A percentile compares a stretch with the other conserved stretches of the same genome.
Evolutionary conservation across 2,329 filamentous ascomycete species (phyloP).

Genomic region (Penicillium hordei): DNA sequence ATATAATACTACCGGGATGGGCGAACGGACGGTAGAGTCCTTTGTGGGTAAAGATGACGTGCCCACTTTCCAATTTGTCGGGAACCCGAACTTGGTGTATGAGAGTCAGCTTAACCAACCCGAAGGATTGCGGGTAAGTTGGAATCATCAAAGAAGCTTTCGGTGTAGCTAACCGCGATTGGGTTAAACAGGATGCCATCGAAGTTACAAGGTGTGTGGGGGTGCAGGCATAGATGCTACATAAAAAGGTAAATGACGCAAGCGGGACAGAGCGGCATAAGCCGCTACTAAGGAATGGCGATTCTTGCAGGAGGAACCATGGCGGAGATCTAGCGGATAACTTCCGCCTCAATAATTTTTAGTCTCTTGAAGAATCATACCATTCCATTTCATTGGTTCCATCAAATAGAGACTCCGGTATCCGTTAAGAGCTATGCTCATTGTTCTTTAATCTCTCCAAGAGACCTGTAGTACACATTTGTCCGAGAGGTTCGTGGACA

Average conservation of each 20-base stretch:
- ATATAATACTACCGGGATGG: slow-evolving; percentile 20
- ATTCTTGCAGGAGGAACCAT: not conserved
- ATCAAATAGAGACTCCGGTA: not conserved
- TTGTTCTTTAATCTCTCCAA: not conserved
- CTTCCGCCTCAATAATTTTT: not conserved
- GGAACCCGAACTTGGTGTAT: slow-evolving; percentile 65
- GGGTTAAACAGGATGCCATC: slow-evolving; percentile 29
- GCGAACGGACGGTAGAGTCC: slow-evolving; percentile 16
- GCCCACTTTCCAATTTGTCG: slow-evolving; percentile 33
- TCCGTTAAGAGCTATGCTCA: not conserved
- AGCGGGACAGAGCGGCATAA: not conserved
- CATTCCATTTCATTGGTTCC: not conserved
- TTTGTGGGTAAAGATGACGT: slow-evolving; percentile 22
- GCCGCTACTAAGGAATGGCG: not conserved
- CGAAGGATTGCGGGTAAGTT: slow-evolving; percentile 29
- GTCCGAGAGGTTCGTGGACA: not conserved
- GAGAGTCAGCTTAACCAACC: slow-evolving; percentile 55
- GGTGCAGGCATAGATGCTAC: slow-evolving; percentile 17
- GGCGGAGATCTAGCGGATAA: not conserved
- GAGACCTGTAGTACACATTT: not conserved
- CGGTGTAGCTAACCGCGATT: not conserved
- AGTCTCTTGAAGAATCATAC: not conserved
- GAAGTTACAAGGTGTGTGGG: slow-evolving; percentile 36
- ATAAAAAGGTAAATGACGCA: not conserved
- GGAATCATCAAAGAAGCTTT: not conserved